phyloP scores from a whole-genome alignment of 495 filamentous ascomycete species.

The Articulospora tetracladia region DNA sequence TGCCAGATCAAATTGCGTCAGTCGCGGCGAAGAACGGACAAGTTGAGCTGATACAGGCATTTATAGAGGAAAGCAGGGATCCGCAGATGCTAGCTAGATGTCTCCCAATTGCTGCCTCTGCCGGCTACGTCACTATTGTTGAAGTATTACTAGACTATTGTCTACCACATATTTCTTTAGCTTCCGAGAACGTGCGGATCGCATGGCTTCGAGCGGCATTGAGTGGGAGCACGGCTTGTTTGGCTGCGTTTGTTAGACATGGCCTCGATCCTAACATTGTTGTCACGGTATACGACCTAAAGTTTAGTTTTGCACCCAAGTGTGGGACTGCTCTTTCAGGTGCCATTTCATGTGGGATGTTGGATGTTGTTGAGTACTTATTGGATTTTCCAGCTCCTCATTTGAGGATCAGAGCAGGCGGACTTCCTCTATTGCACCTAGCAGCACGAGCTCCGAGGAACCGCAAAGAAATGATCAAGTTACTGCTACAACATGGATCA shows the following conservation, averaged over 20 bases:
- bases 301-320: no score
- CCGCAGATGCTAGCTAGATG: neutral
- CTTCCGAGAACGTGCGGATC: neutral
- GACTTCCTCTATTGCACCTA: neutral
- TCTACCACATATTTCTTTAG: neutral
- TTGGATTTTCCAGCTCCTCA: neutral
- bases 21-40: neutral
- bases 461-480: neutral
- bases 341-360: neutral
- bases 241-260: constrained; percentile 1
- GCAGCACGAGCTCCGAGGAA: neutral
- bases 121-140: neutral
- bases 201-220: neutral
- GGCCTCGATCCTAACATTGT: constrained; percentile 1
- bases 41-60: neutral
- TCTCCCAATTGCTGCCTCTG: neutral
- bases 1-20: neutral
- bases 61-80: neutral
- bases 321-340: neutral
- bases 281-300: neutral
- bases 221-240: neutral
- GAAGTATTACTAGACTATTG: neutral
- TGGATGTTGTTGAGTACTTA: neutral
- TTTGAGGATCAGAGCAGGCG: neutral
- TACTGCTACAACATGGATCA: neutral